A percentile compares a stretch with the other conserved stretches of the same genome.
These are phyloP conservation scores for Stentor roeselii DNA, from an alignment of 73 alveolate species.

Conservation along the genomic window DNA sequence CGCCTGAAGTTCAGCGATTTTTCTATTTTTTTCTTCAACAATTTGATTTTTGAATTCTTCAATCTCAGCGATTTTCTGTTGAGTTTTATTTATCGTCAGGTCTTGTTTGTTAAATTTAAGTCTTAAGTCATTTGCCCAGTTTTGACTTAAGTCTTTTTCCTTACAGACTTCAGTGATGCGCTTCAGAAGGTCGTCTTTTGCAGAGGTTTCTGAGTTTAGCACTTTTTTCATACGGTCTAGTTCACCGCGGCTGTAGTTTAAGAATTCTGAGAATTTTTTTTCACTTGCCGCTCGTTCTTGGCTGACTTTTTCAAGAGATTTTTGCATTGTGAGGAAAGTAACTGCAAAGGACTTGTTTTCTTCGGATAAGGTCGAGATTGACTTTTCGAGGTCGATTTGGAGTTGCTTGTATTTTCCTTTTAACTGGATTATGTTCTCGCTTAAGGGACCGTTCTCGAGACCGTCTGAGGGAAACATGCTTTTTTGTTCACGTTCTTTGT, in stretches of 20 bases:
- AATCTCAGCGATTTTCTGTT: not conserved
- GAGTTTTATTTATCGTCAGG: not conserved
- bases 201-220: not conserved
- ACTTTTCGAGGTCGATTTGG: not conserved
- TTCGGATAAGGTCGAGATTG: not conserved
- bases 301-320: not conserved
- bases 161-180: not conserved
- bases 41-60: slow-evolving; percentile 3
- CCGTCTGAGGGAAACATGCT: slow-evolving; percentile 17
- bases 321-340: not conserved
- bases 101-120: slow-evolving; percentile 16
- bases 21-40: slow-evolving; percentile 17
- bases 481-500: slow-evolving; percentile 20
- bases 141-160: slow-evolving; percentile 7
- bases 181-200: not conserved
- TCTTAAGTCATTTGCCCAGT: slow-evolving; percentile 9
- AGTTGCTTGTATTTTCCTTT: slow-evolving; percentile 22
- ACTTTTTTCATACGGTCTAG: not conserved
- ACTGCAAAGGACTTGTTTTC: not conserved
- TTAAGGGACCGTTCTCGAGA: slow-evolving; percentile 1
- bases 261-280: not conserved
- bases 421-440: not conserved
- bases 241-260: not conserved
- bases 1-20: not conserved
- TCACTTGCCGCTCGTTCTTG: not conserved